Evolutionary conservation across 345 rosid species (phyloP).

Genomic region (Citrus mangshanensis): DNA sequence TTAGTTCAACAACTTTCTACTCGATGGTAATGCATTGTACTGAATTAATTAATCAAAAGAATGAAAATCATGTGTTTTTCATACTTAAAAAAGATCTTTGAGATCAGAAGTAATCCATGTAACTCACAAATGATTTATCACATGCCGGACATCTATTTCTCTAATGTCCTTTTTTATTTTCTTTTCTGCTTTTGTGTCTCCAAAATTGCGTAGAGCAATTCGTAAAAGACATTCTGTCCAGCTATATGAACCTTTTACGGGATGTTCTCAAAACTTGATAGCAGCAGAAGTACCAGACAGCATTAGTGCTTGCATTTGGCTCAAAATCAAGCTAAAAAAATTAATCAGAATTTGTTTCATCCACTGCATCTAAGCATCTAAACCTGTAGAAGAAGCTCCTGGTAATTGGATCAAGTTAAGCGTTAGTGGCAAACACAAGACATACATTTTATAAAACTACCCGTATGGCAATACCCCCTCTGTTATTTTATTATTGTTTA

Average conservation of each 20-base stretch:
- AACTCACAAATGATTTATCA: constrained; percentile 18
- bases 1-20: constrained; percentile 16
- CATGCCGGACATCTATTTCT: constrained; percentile 14
- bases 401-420: background rate
- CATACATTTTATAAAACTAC: constrained; percentile 5
- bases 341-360: background rate
- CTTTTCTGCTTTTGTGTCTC: background rate
- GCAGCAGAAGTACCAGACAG: background rate
- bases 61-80: background rate
- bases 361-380: constrained; percentile 15
- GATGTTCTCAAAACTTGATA: constrained; percentile 20
- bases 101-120: constrained; percentile 1
- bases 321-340: background rate
- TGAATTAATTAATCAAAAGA: constrained; percentile 1
- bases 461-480: background rate
- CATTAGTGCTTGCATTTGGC: background rate
- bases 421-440: constrained; percentile 1
- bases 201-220: constrained; percentile 3
- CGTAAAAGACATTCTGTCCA: constrained; percentile 24
- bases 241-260: constrained; percentile 11
- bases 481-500: no score
- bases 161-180: background rate
- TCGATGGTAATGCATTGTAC: background rate
- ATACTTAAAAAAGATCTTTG: background rate
- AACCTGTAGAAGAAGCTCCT: background rate